A percentile compares a stretch with the other conserved stretches of the same genome.
phyloP scores from a whole-genome alignment of 345 rosid genomes.

The Trapa incisa region DNA sequence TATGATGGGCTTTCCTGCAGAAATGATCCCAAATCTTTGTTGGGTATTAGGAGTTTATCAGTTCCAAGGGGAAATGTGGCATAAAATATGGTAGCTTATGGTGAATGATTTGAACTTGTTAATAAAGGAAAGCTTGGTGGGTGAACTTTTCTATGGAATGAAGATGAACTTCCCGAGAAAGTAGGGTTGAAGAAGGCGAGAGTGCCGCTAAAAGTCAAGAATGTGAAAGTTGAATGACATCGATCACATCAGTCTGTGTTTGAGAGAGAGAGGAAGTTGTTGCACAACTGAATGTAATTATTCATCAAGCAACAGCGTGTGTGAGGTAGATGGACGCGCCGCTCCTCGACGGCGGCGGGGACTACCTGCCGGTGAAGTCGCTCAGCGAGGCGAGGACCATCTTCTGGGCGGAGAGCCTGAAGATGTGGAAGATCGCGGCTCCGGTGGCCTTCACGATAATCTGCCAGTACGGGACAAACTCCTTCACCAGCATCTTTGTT shows the following conservation, averaged over 20 bases:
- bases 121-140: no score
- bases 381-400: slow-evolving; percentile 28
- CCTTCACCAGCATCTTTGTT: slow-evolving; percentile 43
- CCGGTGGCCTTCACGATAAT: slow-evolving; percentile 41
- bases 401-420: slow-evolving; percentile 35
- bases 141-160: no score
- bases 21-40: no score
- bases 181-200: not conserved
- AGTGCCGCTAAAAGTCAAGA: not conserved
- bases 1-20: no score
- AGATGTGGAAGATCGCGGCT: slow-evolving; percentile 52
- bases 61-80: no score
- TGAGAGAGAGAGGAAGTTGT: not conserved
- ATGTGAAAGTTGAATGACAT: not conserved
- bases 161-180: not conserved
- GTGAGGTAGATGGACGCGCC: slow-evolving; percentile 38
- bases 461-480: slow-evolving; percentile 41
- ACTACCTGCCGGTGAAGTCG: slow-evolving; percentile 34
- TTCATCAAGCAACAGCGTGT: not conserved
- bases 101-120: no score
- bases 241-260: not conserved
- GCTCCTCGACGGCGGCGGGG: slow-evolving; percentile 25
- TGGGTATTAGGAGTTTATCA: no score
- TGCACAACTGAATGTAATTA: not conserved
- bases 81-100: no score